Evolutionary conservation across 2,329 filamentous ascomycete genomes (phyloP).

Genomic region (Colletotrichum cordylinicola): DNA sequence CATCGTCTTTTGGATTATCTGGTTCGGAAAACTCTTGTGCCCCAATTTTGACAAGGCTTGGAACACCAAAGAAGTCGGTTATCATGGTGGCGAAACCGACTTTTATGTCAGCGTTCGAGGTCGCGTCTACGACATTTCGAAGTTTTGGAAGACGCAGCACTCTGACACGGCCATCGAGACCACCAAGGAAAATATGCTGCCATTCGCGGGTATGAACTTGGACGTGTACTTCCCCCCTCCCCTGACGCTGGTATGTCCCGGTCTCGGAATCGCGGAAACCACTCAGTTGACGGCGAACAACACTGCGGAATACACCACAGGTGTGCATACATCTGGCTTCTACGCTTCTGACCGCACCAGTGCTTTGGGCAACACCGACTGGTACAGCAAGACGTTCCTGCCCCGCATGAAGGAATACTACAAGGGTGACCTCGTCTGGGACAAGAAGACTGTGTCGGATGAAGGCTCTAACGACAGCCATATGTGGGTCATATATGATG

Average conservation of each 20-base stretch:
- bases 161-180: constrained; percentile 74
- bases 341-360: constrained; percentile 61
- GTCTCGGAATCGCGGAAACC: constrained; percentile 67
- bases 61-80: constrained; percentile 71
- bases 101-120: constrained; percentile 90
- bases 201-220: constrained; percentile 78
- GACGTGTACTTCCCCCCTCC: constrained; percentile 88
- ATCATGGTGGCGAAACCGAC: constrained; percentile 75
- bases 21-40: constrained; percentile 83
- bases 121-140: constrained; percentile 88
- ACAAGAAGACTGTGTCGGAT: constrained; percentile 59
- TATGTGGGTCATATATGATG: constrained; percentile 80
- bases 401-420: constrained; percentile 86
- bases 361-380: constrained; percentile 66
- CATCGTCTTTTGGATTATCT: constrained; percentile 92
- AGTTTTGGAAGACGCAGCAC: constrained; percentile 87
- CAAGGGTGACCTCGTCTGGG: constrained; percentile 84
- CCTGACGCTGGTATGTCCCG: constrained; percentile 75
- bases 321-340: constrained; percentile 74
- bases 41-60: constrained; percentile 93
- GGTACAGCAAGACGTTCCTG: constrained; percentile 79
- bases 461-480: constrained; percentile 73
- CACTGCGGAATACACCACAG: constrained; percentile 60
- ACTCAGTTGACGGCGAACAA: constrained; percentile 68
- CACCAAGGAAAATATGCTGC: constrained; percentile 70